These are phyloP conservation scores for Ascochyta lentis DNA, from an alignment of 2,329 filamentous ascomycete genomes.

Conservation along the genomic window DNA sequence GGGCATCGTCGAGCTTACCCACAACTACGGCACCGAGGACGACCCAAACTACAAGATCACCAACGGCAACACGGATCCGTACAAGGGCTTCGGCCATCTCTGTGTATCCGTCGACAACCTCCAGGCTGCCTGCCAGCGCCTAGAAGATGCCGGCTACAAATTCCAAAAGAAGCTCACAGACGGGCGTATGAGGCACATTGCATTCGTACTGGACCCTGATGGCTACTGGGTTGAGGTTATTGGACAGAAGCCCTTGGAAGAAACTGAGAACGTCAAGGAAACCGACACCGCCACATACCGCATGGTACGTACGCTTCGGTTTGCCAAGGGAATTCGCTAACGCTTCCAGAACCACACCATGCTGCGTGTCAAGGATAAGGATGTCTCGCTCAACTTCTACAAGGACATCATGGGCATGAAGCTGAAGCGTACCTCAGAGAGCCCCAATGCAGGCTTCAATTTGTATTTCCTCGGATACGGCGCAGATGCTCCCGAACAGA, in stretches of 20 bases:
- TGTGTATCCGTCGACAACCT: slow-evolving; percentile 74
- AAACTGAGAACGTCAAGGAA: slow-evolving; percentile 72
- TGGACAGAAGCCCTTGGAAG: slow-evolving; percentile 72
- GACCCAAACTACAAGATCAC: slow-evolving; percentile 80
- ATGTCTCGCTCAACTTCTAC: slow-evolving; percentile 58
- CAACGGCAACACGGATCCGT: slow-evolving; percentile 91
- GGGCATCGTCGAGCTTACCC: slow-evolving; percentile 85
- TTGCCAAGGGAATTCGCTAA: slow-evolving; percentile 14
- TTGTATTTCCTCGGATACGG: slow-evolving; percentile 91
- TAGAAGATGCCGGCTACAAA: slow-evolving; percentile 87
- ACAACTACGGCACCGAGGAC: slow-evolving; percentile 87
- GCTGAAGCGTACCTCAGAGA: slow-evolving; percentile 75
- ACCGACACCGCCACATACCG: slow-evolving; percentile 80
- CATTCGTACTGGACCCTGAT: slow-evolving; percentile 88
- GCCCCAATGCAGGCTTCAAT: slow-evolving; percentile 76
- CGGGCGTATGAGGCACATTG: slow-evolving; percentile 75
- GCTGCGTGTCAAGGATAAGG: slow-evolving; percentile 81
- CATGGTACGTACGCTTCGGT: slow-evolving; percentile 51
- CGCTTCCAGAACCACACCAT: slow-evolving; percentile 79
- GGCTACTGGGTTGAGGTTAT: slow-evolving; percentile 77
- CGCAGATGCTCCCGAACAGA: slow-evolving; percentile 54
- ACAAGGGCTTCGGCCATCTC: slow-evolving; percentile 84
- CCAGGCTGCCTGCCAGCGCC: slow-evolving; percentile 84
- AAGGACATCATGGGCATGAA: slow-evolving; percentile 88
- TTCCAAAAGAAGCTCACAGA: slow-evolving; percentile 96